Evolutionary conservation across 768 basidiomycete species (phyloP), one percentile per base, ranked within the genome.

Genomic region (Tricholoma bakamatsutake): DNA sequence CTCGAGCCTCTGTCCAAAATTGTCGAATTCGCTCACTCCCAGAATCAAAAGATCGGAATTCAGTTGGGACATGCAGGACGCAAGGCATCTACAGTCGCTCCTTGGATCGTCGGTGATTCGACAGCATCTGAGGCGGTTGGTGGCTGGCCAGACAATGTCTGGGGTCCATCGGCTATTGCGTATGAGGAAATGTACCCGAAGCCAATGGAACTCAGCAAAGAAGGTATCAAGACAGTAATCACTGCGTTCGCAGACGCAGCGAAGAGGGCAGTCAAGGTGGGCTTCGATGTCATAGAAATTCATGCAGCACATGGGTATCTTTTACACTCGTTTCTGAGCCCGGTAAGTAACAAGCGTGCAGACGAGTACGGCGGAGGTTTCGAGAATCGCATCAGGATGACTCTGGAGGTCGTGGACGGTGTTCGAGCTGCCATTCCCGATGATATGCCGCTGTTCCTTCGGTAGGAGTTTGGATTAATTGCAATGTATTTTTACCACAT

Each of bases 11-110:
- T 80, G 39, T 71, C 75, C 56, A 68, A 77, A 35, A 74, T 90
- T 59, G 79, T 84, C 62, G 80, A 85, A 56, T 88, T 88, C 53
- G 85, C 85, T n/a, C 85, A 88, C 63, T 80, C 82, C 0, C 84
- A 86, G 60, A 79, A 76, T 47, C 82, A 86, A 63, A 83, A 84
- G 49, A 79, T 90, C 17, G 89, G 74, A 8, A 84, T 90, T 53
- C 90, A 92, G 60, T 78, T 91, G n/a, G 84, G 79, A 0, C 89
- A 92, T 59, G 85, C 87, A 0, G 89, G 90, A 0, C 75, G 88
- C n/a, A 91, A 90, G 66, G 87, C 81, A 0, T 83, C 82, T 8
- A 83, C 77, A 0, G 66, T 79, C 15, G 78, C 82, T 0, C 85
- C 87, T 0, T 90, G 86, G 85, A 64, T 87, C 30, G 52, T 69